Evolutionary conservation across 164 flowering plant genomes (phyloP).

Genomic region (Magnolia officinalis): DNA sequence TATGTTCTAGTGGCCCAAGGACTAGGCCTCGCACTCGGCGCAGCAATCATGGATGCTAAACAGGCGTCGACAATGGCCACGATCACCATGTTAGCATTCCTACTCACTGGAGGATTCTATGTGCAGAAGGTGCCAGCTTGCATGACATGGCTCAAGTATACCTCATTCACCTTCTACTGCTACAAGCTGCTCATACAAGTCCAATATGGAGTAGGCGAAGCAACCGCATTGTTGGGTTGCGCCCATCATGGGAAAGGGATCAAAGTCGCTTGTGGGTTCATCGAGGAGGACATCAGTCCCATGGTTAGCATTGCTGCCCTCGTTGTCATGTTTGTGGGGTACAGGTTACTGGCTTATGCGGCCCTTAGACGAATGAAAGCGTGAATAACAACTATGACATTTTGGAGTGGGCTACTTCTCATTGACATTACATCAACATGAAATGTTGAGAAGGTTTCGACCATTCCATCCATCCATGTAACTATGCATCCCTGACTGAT

Average conservation of each 20-base stretch:
- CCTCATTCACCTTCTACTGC: slow-evolving; percentile 62
- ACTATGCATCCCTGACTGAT: not conserved
- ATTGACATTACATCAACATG: not conserved
- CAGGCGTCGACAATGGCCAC: slow-evolving; percentile 74
- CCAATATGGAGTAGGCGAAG: slow-evolving; percentile 59
- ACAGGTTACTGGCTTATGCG: slow-evolving; percentile 63
- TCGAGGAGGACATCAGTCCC: slow-evolving; percentile 51
- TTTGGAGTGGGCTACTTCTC: not conserved
- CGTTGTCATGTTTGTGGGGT: slow-evolving; percentile 63
- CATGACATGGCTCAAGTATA: slow-evolving; percentile 70
- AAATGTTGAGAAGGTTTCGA: not conserved
- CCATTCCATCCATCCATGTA: not conserved
- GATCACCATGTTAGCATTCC: slow-evolving; percentile 72
- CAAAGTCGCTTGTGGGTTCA: slow-evolving; percentile 37
- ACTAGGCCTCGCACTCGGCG: slow-evolving; percentile 77
- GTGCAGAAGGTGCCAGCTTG: slow-evolving; percentile 66
- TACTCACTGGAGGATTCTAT: slow-evolving; percentile 76
- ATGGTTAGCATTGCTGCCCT: slow-evolving; percentile 27
- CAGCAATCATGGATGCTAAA: slow-evolving; percentile 84
- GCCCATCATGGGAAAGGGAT: slow-evolving; percentile 4
- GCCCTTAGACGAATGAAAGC: slow-evolving; percentile 55
- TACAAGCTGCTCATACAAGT: slow-evolving; percentile 55
- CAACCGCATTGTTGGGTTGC: slow-evolving; percentile 42
- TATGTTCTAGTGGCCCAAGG: slow-evolving; percentile 87
- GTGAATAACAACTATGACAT: slow-evolving; percentile 10